Base-by-base conservation (phyloP, 1,284 basidiomycete species). In the Leccinum angustisporum region DNA sequence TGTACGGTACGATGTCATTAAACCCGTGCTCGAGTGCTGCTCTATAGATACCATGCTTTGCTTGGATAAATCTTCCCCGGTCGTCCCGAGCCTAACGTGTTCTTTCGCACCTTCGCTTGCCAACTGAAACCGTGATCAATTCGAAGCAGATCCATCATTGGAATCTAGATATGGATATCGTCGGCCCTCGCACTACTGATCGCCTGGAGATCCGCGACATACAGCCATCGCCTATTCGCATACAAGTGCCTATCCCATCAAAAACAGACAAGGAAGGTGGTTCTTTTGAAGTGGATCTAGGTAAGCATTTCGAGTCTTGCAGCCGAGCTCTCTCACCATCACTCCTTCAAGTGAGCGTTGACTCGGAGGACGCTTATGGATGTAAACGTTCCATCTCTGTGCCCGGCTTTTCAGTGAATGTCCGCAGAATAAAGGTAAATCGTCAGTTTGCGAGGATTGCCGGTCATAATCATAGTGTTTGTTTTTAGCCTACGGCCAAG, bases 401-500 rank as follows among this genome's bases (percentile, higher is more conserved):
- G 0, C 87, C 91, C 18, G 92, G 93, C 14, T 78, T 97, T 56
- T 84, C 87, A n/a, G 90, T 97, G 58, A 93, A 94, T 67, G 93
- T 98, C n/a, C 86, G 91, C 67, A 81, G 94, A 60, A 82, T 90
- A 14, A 89, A 91, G 80, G 92, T 92, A 66, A 66, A 80, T 76
- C 2, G 1, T 30, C 52, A 14, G 4, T 36, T 54, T 34, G 38
- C 33, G 54, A 52, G 18, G 9, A 43, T 52, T 16, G 31, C 4
- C 9, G 2, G 48, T 33, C 25, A 31, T 51, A 38, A 34, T 64
- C 57, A 64, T 31, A 48, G 18, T 57, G 53, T 46, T 27, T 53
- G 25, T 65, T 46, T 46, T 21, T 48, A 94, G 87, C 94, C 97
- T 3, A 96, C 91, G 1, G 94, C 84, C 21, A 88, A 88, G 69